Evolutionary conservation across 1,284 basidiomycete genomes (phyloP).

Genomic region (Tilletia indica): DNA sequence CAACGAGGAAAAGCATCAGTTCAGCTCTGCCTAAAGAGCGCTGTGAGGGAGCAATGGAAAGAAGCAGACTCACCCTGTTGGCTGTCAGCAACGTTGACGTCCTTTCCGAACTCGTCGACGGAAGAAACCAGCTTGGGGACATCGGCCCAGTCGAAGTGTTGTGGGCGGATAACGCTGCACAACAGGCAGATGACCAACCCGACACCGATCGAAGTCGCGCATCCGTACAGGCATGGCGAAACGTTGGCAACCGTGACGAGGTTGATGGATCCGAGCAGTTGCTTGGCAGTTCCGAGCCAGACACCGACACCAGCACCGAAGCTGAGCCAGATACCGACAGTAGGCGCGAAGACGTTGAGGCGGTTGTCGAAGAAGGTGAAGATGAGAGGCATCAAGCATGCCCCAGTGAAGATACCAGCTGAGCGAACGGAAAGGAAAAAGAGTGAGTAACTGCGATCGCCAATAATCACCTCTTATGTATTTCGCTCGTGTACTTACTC

Average conservation of each 20-base stretch:
- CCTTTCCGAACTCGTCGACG: constrained; percentile 22
- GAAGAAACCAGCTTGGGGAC: constrained; percentile 26
- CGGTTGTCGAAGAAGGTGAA: constrained; percentile 48
- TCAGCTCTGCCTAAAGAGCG: constrained; percentile 14
- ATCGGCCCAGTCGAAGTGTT: constrained; percentile 39
- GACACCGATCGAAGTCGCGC: constrained; percentile 41
- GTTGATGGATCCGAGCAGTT: constrained; percentile 34
- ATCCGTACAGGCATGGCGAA: constrained; percentile 41
- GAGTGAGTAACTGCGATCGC: background rate
- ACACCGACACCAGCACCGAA: constrained; percentile 45
- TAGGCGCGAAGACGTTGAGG: constrained; percentile 19
- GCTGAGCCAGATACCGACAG: constrained; percentile 42
- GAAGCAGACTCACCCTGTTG: background rate
- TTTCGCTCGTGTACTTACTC: background rate
- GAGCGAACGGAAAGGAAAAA: background rate
- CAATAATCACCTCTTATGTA: background rate
- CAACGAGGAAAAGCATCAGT: constrained; percentile 5
- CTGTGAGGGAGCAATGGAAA: background rate
- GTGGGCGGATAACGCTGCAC: constrained; percentile 28
- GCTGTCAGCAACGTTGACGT: constrained; percentile 16
- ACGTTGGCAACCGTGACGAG: constrained; percentile 35
- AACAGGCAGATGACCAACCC: constrained; percentile 29
- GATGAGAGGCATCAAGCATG: constrained; percentile 36
- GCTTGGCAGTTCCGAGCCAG: constrained; percentile 45
- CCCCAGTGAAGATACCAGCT: constrained; percentile 39